A percentile compares a stretch with the other conserved stretches of the same genome.
These are phyloP conservation scores for Adansonia digitata DNA, from an alignment of 345 rosid genomes.

Conservation along the genomic window DNA sequence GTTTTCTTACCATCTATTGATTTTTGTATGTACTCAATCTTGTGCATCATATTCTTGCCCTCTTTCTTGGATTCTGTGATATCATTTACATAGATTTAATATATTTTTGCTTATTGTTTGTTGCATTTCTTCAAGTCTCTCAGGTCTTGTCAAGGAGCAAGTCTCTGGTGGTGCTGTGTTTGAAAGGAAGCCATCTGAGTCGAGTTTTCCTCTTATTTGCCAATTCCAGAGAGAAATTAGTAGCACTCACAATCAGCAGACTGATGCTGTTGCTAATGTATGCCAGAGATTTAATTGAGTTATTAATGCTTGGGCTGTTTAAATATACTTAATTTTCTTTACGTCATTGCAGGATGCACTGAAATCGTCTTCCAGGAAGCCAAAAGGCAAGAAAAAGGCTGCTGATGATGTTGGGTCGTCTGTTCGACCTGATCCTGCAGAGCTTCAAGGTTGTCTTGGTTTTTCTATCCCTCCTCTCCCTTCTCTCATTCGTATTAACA, in stretches of 20 bases:
- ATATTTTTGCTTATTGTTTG: slow-evolving; percentile 46
- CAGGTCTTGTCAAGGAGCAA: slow-evolving; percentile 62
- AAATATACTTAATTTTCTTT: slow-evolving; percentile 18
- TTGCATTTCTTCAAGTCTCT: slow-evolving; percentile 56
- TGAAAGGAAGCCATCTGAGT: slow-evolving; percentile 47
- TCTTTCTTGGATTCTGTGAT: slow-evolving; percentile 5
- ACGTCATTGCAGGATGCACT: slow-evolving; percentile 55
- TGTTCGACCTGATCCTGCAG: slow-evolving; percentile 48
- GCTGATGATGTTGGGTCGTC: slow-evolving; percentile 28
- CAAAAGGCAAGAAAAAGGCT: slow-evolving; percentile 72
- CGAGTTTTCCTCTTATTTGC: slow-evolving; percentile 30
- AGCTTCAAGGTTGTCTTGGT: slow-evolving; percentile 63
- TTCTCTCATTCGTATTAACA: slow-evolving; percentile 11
- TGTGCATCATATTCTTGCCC: background rate
- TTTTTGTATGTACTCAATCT: background rate
- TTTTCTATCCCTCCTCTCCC: background rate
- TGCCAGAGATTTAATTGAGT: slow-evolving; percentile 25
- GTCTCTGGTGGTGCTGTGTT: slow-evolving; percentile 32
- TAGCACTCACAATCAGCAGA: slow-evolving; percentile 36
- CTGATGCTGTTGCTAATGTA: slow-evolving; percentile 46
- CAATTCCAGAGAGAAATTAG: slow-evolving; percentile 41
- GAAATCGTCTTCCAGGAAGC: slow-evolving; percentile 48
- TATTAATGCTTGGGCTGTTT: slow-evolving; percentile 15
- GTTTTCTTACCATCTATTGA: background rate
- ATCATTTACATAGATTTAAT: slow-evolving; percentile 17